A percentile compares a stretch with the other conserved stretches of the same genome.
phyloP scores from a whole-genome alignment of 2,329 filamentous ascomycete genomes.

The Fusarium chaquense region DNA sequence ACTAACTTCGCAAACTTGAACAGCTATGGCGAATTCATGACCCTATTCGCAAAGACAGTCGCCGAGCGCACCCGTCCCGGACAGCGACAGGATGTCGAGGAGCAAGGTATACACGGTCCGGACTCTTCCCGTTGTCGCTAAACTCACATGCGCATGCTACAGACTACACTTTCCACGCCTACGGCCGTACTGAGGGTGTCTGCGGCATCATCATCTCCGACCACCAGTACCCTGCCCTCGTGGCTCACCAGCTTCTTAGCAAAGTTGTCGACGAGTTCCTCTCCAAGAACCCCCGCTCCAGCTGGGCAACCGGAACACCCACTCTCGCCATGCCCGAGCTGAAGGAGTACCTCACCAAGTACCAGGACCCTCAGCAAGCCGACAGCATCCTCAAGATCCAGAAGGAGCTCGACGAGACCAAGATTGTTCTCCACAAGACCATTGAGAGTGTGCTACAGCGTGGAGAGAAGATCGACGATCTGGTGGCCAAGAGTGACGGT shows the following conservation, averaged over 20 bases:
- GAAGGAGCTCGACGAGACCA: constrained; percentile 96
- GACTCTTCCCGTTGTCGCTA: background rate
- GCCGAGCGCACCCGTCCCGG: constrained; percentile 87
- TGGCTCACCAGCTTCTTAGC: constrained; percentile 86
- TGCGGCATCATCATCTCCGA: constrained; percentile 83
- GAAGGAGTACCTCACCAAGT: constrained; percentile 78
- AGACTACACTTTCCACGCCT: constrained; percentile 82
- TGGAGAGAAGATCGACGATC: constrained; percentile 94
- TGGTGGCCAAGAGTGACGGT: constrained; percentile 93
- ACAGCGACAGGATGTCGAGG: constrained; percentile 86
- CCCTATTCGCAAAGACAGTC: constrained; percentile 86
- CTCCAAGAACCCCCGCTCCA: constrained; percentile 76
- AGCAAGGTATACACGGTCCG: constrained; percentile 68
- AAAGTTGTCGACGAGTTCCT: constrained; percentile 92
- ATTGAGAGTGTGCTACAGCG: constrained; percentile 89
- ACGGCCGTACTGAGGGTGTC: constrained; percentile 79
- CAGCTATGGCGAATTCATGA: constrained; percentile 76
- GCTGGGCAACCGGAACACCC: constrained; percentile 69
- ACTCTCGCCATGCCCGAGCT: constrained; percentile 76
- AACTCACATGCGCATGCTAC: constrained; percentile 32
- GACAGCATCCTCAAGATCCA: constrained; percentile 97
- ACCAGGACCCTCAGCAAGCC: constrained; percentile 88
- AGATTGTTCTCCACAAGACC: constrained; percentile 96
- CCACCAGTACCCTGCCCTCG: constrained; percentile 79
- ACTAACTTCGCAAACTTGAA: constrained; percentile 31